Base-by-base conservation (phyloP, 2,329 filamentous ascomycete species). In the Aspergillus sp. region DNA sequence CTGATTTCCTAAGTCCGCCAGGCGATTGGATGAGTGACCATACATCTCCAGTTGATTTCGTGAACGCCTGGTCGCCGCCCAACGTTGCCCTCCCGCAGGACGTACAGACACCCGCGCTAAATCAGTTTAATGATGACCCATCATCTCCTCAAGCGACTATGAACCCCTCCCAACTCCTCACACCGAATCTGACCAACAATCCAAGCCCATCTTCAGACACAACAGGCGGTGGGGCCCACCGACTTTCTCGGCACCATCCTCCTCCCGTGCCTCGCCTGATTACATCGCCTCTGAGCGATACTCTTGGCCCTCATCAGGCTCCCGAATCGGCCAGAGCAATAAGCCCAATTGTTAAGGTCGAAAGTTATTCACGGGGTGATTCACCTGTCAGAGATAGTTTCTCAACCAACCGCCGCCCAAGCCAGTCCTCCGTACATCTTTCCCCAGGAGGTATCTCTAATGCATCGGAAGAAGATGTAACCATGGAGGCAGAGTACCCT, bases 291-390 rank as follows among this genome's bases (percentile, higher is more conserved):
- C 58, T 61, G 37, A 66, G 49, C 31, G 65, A 71, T 50, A 68
- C 57, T 19, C 64, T 69, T 12, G 62, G 64, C 35, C 60, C 67
- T 6, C 57, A 62, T 33, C 56, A 50, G 8, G 50, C 52, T 3
- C 59, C 62, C n/a, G 56, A 63, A 12, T 66, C 66, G 7, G 65
- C 66, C 17, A 68, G 66, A 52, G 67, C 71, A 15, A 65, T 70
- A 46, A 80, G 79, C 56, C 79, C 79, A 12, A 73, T 77, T 33
- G 72, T 81, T 43, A 78, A 74, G 39, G 70, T 81, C 3, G 77
- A 77, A 27, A 75, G 63, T 40, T 75, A 73, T 52, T 72, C 71
- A 21, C 70, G 75, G 21, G 77, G 77, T 5, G 78, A 80, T 63
- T 79, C 77, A 1, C 77, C 77, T 4, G 70, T 71, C 43, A 64